These are phyloP conservation scores for Xylaria sp. DNA, from an alignment of 2,329 filamentous ascomycete species.

Conservation along the genomic window DNA sequence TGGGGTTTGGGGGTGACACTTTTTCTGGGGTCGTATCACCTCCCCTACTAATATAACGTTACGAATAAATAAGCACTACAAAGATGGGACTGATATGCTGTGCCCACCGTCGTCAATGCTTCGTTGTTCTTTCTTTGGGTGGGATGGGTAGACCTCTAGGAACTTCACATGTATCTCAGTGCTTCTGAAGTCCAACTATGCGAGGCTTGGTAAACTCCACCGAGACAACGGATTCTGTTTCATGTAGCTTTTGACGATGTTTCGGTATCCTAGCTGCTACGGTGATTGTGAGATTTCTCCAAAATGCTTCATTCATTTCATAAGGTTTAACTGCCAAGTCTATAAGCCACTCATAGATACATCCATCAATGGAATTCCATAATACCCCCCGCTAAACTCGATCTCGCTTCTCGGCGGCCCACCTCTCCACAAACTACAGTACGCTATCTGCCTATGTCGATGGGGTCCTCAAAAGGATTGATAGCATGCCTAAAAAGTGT, in stretches of 20 bases:
- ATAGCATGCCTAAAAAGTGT: neutral
- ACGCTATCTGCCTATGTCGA: neutral
- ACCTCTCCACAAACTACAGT: constrained; percentile 33
- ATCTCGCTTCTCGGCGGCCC: constrained; percentile 23
- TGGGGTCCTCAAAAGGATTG: neutral
- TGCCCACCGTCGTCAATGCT: neutral
- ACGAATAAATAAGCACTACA: constrained; percentile 13
- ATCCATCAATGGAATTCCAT: constrained; percentile 30
- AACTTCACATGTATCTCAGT: constrained; percentile 1
- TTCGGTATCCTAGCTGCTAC: constrained; percentile 15
- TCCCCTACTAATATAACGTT: neutral
- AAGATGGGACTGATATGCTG: constrained; percentile 1
- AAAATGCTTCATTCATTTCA: constrained; percentile 10
- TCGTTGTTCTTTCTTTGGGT: neutral
- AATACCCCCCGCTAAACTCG: constrained; percentile 13
- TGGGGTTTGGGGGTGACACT: neutral
- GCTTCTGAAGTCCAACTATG: neutral
- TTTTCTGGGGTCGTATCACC: neutral
- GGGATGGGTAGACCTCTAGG: neutral
- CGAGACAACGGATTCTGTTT: neutral
- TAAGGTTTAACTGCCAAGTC: constrained; percentile 22
- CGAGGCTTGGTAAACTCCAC: constrained; percentile 4
- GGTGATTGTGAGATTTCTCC: constrained; percentile 17
- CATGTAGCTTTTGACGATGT: constrained; percentile 8
- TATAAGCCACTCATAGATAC: constrained; percentile 14